A percentile compares a stretch with the other conserved stretches of the same genome.
phyloP scores from a whole-genome alignment of 768 basidiomycete species.

The Imleria badia region DNA sequence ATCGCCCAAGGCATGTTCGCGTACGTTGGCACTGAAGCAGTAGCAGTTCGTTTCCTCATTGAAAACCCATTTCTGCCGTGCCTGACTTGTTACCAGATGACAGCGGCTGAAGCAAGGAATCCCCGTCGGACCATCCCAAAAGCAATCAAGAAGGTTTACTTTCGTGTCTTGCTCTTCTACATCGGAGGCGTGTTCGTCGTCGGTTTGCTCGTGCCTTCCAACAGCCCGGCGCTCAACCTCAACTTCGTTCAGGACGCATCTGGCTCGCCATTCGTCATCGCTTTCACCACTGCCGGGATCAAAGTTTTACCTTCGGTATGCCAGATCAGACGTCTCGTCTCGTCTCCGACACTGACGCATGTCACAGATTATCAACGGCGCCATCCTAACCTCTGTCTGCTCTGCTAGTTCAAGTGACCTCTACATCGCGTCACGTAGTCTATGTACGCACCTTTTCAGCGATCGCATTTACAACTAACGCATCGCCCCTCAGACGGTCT shows the following conservation, averaged over 20 bases:
- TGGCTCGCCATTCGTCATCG: neutral
- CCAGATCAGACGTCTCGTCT: neutral
- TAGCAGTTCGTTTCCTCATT: neutral
- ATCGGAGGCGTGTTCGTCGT: conserved; percentile 4
- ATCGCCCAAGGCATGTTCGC: conserved; percentile 1
- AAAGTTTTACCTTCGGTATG: neutral
- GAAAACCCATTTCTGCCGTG: neutral
- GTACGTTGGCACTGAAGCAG: conserved; percentile 1
- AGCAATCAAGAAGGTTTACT: neutral
- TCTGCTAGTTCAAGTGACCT: conserved; percentile 6
- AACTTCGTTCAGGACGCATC: conserved; percentile 16
- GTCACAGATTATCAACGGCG: conserved; percentile 7
- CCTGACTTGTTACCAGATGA: neutral
- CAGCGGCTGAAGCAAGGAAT: conserved; percentile 7
- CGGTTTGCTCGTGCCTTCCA: conserved; percentile 5
- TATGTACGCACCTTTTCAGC: neutral
- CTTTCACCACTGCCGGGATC: neutral
- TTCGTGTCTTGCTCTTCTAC: conserved; percentile 3
- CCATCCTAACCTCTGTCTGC: conserved; percentile 1
- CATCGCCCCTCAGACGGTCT: conserved; percentile 47
- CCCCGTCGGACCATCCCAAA: conserved; percentile 2
- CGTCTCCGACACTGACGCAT: neutral
- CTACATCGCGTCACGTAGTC: conserved; percentile 6
- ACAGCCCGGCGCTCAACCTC: conserved; percentile 23
- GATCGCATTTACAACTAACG: too few species aligned